A percentile compares a stretch with the other conserved stretches of the same genome.
Evolutionary conservation across 1,139 yeast genomes (phyloP).

Genomic region (Yamadazyma conglobata): DNA sequence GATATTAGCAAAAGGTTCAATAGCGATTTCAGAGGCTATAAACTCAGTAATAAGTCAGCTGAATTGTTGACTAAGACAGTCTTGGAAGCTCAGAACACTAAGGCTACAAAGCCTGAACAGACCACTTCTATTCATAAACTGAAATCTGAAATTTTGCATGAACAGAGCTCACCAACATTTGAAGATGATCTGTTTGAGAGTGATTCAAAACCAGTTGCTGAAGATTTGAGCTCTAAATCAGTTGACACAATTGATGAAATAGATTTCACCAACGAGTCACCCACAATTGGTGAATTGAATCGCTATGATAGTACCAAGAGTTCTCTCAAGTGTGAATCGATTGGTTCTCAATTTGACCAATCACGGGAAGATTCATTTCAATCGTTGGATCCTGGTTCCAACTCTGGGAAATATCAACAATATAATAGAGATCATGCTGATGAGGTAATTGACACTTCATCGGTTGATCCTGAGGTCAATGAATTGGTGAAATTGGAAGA

Average conservation of each 20-base stretch:
- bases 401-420: conserved; percentile 1
- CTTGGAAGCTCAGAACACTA: conserved; percentile 3
- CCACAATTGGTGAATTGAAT: neutral
- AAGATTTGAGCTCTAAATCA: no score
- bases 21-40: conserved; percentile 12
- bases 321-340: neutral
- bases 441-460: conserved; percentile 8
- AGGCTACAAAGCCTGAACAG: no score
- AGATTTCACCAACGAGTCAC: conserved; percentile 1
- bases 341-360: conserved; percentile 1
- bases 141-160: no score
- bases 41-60: conserved; percentile 10
- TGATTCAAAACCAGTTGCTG: no score
- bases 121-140: no score
- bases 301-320: conserved; percentile 2
- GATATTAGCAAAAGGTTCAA: conserved; percentile 9
- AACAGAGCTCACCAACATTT: no score
- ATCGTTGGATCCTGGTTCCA: conserved; percentile 7
- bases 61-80: conserved; percentile 7
- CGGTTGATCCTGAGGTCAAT: conserved; percentile 12
- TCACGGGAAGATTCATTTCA: conserved; percentile 4
- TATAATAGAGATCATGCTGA: conserved; percentile 2
- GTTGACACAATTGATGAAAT: conserved; percentile 1
- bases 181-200: no score
- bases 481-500: conserved; percentile 14